Percentiles rank a stretch among this genome's conserved stretches.
Evolutionary conservation across 495 filamentous ascomycete genomes (phyloP).

Genomic region (Trichoderma erinaceum): DNA sequence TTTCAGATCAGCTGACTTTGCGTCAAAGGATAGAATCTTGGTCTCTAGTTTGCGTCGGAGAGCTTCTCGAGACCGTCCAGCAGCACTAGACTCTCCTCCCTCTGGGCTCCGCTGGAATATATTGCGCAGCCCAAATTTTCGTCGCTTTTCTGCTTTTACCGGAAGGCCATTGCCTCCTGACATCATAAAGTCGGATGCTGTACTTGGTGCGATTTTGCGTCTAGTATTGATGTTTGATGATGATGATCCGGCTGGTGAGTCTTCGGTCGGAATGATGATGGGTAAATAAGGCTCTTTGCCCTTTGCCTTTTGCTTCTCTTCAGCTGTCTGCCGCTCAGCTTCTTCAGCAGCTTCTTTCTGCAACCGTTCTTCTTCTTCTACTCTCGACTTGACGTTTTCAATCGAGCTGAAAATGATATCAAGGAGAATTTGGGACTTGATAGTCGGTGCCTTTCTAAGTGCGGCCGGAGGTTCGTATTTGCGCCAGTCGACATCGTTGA

Average conservation of each 20-base stretch:
- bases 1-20: not conserved
- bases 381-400: slow-evolving; percentile 28
- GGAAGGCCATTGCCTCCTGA: not conserved
- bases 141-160: slow-evolving; percentile 14
- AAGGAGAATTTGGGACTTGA: slow-evolving; percentile 25
- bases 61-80: slow-evolving; percentile 8
- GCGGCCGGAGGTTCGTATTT: slow-evolving; percentile 31
- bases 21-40: not conserved
- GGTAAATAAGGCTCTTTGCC: slow-evolving; percentile 5
- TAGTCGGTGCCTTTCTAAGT: slow-evolving; percentile 23
- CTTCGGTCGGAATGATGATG: not conserved
- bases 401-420: slow-evolving; percentile 30
- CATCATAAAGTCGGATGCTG: not conserved
- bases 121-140: slow-evolving; percentile 14
- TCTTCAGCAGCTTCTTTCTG: slow-evolving; percentile 19
- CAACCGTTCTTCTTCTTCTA: slow-evolving; percentile 20
- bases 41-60: not conserved
- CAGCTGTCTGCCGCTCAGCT: not conserved
- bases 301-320: slow-evolving; percentile 18
- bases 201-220: not conserved
- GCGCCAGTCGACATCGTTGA: slow-evolving; percentile 26
- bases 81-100: slow-evolving; percentile 13
- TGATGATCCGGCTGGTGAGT: not conserved
- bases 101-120: slow-evolving; percentile 10
- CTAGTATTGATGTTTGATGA: not conserved